Base-by-base conservation (phyloP, 2,329 filamentous ascomycete species). In the Fragosphaeria purpurea region DNA sequence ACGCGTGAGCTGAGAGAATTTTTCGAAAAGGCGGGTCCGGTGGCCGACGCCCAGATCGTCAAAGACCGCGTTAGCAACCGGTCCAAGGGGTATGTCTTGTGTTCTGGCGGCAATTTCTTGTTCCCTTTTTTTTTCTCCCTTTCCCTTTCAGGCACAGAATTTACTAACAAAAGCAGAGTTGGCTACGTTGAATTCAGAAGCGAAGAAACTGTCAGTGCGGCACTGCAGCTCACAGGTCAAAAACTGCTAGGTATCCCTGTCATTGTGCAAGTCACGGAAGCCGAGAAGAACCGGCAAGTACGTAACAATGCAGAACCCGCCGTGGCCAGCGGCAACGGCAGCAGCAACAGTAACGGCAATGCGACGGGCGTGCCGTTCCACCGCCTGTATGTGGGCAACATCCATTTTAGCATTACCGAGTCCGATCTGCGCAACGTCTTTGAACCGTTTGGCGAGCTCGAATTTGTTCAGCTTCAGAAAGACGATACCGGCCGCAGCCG, bases 141-240 rank as follows among this genome's bases (percentile, higher is more conserved):
- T 22, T 22, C 22, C 22, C 22, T 22, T 22, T 22, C 22, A 22
- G 22, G 22, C 22, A 22, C 22, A 22, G 22, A 22, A 22, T 22
- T 22, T 22, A 22, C 22, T 22, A 22, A 22, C 22, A 22, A 22
- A 22, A 22, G 7, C 60, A 97, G 93, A 70, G 93, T 98, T 68
- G 93, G 94, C 67, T 98, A 98, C 65, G 94, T 98, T 74, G 93
- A 98, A 76, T 98, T 98, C 71, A 94, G 90, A 67, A 82, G 87
- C 64, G 91, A 97, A 79, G 88, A 94, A 62, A 94, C 90, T 60
- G 91, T 98, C 61, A 77, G 84, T 63, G 83, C 86, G 72, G 93
- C 94, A 64, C 86, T 98, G 67, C 87, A 95, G 74, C 89, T 98
- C 75, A 98, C 93, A 68, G 93, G 93, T 71, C 91, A 97, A 75